Base-by-base conservation (phyloP, 441 rosid species). In the Geranium incanum region DNA sequence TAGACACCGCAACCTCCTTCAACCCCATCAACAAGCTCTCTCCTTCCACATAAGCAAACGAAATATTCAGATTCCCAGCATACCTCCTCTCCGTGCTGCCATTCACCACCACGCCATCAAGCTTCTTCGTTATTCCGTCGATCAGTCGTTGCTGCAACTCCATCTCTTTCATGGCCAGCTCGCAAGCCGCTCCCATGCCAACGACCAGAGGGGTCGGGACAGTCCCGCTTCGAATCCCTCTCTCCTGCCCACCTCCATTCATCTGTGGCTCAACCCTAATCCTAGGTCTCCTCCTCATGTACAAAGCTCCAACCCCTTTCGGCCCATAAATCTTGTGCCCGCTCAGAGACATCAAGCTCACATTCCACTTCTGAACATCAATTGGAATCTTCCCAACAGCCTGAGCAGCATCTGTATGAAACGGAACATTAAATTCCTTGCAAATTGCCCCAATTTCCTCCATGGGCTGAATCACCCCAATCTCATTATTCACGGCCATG, bases 171-270 rank as follows among this genome's bases (percentile, higher is more conserved):
- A 84, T 84, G 0, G 97, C 97, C 70, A 92, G 43, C 50, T 92
- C 97, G 80, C 97, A 94, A 0, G 99, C 99, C 0, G 93, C 87
- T 0, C 97, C 98, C 77, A 94, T 83, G 36, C 98, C 99, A 16
- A 94, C 96, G 38, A 86, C 90, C 5, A 92, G 84, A 0, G 96
- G 97, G 6, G 97, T 86, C 2, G 99, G 87, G 71, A 87, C 86
- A 0, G 99, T 94, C 23, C 99, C 99, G 55, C 99, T 90, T 70
- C 99, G 74, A 55, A 92, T 86, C 33, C 99, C 99, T 73, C 99
- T 88, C 94, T 94, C 99, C 77, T 94, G 99, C 13, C 99, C 99
- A 37, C 99, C 99, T 33, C 99, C 99, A 63, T 87, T 94, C 86
- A 94, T 94, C 75, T 88, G 83, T 0, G 99, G 95, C 77, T 92